Conservation (phyloP, 306 rosid species). For the Citrullus colocynthis region DNA sequence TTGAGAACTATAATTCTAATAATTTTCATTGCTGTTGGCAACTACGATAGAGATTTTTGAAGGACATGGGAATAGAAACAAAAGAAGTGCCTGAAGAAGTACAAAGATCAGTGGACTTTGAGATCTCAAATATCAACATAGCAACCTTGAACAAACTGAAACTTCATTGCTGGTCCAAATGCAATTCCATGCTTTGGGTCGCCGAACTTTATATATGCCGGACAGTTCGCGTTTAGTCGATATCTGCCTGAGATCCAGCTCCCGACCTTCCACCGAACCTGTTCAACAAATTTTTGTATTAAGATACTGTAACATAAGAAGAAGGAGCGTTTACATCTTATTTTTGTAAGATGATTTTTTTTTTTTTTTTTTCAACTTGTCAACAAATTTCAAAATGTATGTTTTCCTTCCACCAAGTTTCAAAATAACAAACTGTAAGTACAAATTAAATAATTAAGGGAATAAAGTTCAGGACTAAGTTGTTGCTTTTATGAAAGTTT, state of each 20-base stretch:
- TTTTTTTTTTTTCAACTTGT: too few species aligned
- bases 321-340: too few species aligned
- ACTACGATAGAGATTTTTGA: neutral
- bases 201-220: conserved; percentile 41
- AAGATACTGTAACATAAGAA: too few species aligned
- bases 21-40: neutral
- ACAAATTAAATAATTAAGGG: too few species aligned
- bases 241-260: conserved; percentile 52
- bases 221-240: conserved; percentile 38
- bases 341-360: too few species aligned
- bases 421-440: too few species aligned
- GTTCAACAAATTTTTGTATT: conserved; percentile 4
- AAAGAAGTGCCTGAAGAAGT: too few species aligned
- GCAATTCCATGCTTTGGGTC: conserved; percentile 10
- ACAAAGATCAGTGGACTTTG: neutral
- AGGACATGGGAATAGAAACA: neutral
- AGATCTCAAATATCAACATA: conserved; percentile 26
- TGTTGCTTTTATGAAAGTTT: too few species aligned
- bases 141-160: conserved; percentile 43
- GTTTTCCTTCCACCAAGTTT: too few species aligned
- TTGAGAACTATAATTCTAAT: neutral
- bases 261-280: conserved; percentile 70
- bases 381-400: too few species aligned
- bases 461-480: too few species aligned
- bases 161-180: conserved; percentile 30